These are phyloP conservation scores for Claviceps sp. DNA, from an alignment of 2,329 filamentous ascomycete species.

Conservation along the genomic window DNA sequence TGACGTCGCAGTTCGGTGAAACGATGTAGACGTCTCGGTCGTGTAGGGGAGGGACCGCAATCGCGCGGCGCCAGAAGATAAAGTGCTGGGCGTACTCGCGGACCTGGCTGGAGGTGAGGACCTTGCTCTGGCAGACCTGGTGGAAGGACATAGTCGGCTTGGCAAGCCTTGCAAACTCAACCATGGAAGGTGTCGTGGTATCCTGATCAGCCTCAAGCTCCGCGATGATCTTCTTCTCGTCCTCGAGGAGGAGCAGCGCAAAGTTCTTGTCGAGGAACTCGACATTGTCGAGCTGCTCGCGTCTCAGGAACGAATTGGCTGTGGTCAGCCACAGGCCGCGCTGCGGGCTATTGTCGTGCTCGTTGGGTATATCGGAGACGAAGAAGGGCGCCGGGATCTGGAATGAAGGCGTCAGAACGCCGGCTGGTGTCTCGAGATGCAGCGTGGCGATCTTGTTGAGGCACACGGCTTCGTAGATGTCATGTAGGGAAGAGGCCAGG, in stretches of 20 bases:
- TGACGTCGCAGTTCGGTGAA: constrained; percentile 75
- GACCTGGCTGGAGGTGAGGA: constrained; percentile 66
- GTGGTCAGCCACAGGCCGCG: constrained; percentile 79
- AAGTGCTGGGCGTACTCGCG: constrained; percentile 84
- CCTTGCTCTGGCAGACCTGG: constrained; percentile 57
- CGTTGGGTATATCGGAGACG: constrained; percentile 57
- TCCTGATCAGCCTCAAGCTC: constrained; percentile 67
- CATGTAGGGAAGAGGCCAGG: constrained; percentile 68
- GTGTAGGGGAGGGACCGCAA: constrained; percentile 82
- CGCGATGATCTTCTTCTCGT: constrained; percentile 59
- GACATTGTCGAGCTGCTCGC: constrained; percentile 54
- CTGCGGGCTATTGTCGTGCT: constrained; percentile 49
- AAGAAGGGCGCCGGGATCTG: constrained; percentile 55
- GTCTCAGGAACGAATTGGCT: constrained; percentile 58
- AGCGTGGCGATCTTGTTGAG: constrained; percentile 77
- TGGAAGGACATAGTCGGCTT: constrained; percentile 55
- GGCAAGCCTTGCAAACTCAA: constrained; percentile 68
- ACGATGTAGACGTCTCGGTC: constrained; percentile 83
- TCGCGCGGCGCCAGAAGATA: constrained; percentile 88
- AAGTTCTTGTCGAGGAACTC: constrained; percentile 73
- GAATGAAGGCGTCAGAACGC: constrained; percentile 46
- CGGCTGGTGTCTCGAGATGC: constrained; percentile 52
- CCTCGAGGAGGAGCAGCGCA: constrained; percentile 69
- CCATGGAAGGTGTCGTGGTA: constrained; percentile 61
- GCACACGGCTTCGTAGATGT: constrained; percentile 69